Evolutionary conservation across 2,329 filamentous ascomycete species (phyloP).

Genomic region (Tolypocladium guangdongense): DNA sequence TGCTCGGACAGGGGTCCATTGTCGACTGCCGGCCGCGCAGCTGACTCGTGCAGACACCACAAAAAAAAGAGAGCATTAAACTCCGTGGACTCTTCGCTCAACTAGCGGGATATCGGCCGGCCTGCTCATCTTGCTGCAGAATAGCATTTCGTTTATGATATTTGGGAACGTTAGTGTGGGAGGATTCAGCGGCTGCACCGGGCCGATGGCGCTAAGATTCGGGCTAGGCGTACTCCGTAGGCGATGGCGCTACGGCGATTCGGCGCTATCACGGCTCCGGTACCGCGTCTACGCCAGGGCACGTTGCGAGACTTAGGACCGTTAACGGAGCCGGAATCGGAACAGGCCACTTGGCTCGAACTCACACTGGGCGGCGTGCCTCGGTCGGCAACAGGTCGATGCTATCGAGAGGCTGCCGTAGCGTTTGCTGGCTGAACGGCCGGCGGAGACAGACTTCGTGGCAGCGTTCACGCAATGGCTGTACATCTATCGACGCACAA

Average conservation of each 20-base stretch:
- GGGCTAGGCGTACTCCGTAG: too few species aligned
- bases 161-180: not conserved
- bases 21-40: not conserved
- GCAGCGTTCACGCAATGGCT: not conserved
- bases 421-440: too few species aligned
- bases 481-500: too few species aligned
- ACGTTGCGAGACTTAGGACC: not conserved
- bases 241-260: not conserved
- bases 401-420: too few species aligned
- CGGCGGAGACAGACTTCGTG: too few species aligned
- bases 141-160: not conserved
- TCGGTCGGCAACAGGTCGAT: not conserved
- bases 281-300: not conserved
- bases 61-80: not conserved
- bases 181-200: not conserved
- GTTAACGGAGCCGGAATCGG: not conserved
- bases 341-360: not conserved
- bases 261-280: not conserved
- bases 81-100: not conserved
- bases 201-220: not conserved
- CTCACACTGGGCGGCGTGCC: too few species aligned
- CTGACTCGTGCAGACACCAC: not conserved
- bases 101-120: not conserved
- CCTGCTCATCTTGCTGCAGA: not conserved
- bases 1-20: too few species aligned